These are phyloP conservation scores for Zygotorulaspora florentina DNA, from an alignment of 805 yeast genomes.

Conservation along the genomic window DNA sequence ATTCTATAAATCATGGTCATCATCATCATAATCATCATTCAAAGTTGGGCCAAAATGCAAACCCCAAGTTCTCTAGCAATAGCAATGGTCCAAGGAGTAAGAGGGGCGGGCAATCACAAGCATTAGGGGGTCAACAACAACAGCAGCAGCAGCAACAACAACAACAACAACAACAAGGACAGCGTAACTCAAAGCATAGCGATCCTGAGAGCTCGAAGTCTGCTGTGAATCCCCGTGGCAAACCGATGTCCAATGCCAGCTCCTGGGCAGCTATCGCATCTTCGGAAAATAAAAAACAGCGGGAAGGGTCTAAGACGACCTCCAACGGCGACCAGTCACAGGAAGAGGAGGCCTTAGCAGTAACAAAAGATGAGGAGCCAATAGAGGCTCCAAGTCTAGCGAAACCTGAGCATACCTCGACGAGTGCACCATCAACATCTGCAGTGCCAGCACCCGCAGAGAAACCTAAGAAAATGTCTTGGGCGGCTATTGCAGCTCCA, in stretches of 20 bases:
- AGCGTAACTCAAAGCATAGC: slow-evolving; percentile 17
- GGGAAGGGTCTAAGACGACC: slow-evolving; percentile 1
- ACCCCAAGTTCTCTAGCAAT: slow-evolving; percentile 8
- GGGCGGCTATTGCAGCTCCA: slow-evolving; percentile 71
- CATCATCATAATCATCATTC: slow-evolving; percentile 11
- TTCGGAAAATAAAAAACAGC: slow-evolving; percentile 16
- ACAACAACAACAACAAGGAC: too few relatives aligned
- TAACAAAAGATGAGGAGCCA: slow-evolving; percentile 4
- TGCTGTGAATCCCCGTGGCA: slow-evolving; percentile 25
- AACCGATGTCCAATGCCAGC: slow-evolving; percentile 24
- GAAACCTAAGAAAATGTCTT: slow-evolving; percentile 42
- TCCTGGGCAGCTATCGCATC: slow-evolving; percentile 41
- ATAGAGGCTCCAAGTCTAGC: slow-evolving; percentile 5
- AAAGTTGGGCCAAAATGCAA: slow-evolving; percentile 12
- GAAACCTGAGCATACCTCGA: slow-evolving; percentile 11
- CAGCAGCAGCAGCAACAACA: too few relatives aligned
- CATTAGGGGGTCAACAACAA: slow-evolving; percentile 9
- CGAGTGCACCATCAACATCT: slow-evolving; percentile 21
- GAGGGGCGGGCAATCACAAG: slow-evolving; percentile 17
- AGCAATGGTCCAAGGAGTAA: slow-evolving; percentile 10
- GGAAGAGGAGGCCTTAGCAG: slow-evolving; percentile 4
- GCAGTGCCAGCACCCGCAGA: slow-evolving; percentile 18
- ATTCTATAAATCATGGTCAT: slow-evolving; percentile 5
- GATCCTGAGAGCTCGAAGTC: slow-evolving; percentile 28
- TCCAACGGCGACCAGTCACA: not conserved